phyloP scores from a whole-genome alignment of 2,329 filamentous ascomycete species.

The Penicillium oxalicum region DNA sequence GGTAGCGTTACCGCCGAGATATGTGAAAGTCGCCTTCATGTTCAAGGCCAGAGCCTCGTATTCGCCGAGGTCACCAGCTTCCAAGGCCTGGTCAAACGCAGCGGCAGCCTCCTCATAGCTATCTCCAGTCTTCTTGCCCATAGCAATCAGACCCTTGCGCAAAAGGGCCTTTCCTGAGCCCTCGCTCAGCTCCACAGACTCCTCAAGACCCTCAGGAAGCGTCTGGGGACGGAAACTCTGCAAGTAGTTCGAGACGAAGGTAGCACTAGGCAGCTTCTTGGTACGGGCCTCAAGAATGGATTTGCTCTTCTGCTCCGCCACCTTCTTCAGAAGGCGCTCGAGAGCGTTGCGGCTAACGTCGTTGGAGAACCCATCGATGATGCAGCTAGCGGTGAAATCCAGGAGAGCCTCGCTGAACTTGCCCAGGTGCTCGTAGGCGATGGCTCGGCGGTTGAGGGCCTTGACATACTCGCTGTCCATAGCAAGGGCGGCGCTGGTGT shows the following conservation, averaged over 20 bases:
- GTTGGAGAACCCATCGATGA: conserved; percentile 96
- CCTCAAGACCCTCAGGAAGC: conserved; percentile 74
- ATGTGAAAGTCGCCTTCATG: conserved; percentile 92
- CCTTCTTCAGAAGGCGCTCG: conserved; percentile 90
- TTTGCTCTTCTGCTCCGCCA: conserved; percentile 90
- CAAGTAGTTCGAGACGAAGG: conserved; percentile 96
- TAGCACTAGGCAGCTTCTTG: conserved; percentile 87
- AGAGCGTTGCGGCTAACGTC: conserved; percentile 82
- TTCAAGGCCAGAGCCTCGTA: conserved; percentile 91
- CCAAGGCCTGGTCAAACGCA: conserved; percentile 82
- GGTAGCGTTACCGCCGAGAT: conserved; percentile 80
- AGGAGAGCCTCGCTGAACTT: conserved; percentile 90
- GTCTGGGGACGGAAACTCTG: conserved; percentile 90
- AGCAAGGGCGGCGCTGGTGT: conserved; percentile 88
- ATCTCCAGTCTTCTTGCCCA: conserved; percentile 81
- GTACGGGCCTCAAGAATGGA: conserved; percentile 73
- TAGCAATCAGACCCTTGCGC: conserved; percentile 71
- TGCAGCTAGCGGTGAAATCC: conserved; percentile 97
- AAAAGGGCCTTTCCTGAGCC: conserved; percentile 79
- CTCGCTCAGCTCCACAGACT: conserved; percentile 68
- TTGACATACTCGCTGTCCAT: conserved; percentile 97
- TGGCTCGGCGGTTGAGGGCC: conserved; percentile 90
- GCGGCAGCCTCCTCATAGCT: conserved; percentile 83
- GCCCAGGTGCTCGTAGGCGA: conserved; percentile 89
- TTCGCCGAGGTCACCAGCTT: conserved; percentile 71